Evolutionary conservation across 2,329 filamentous ascomycete genomes (phyloP).

Genomic region (Talaromyces sp.): DNA sequence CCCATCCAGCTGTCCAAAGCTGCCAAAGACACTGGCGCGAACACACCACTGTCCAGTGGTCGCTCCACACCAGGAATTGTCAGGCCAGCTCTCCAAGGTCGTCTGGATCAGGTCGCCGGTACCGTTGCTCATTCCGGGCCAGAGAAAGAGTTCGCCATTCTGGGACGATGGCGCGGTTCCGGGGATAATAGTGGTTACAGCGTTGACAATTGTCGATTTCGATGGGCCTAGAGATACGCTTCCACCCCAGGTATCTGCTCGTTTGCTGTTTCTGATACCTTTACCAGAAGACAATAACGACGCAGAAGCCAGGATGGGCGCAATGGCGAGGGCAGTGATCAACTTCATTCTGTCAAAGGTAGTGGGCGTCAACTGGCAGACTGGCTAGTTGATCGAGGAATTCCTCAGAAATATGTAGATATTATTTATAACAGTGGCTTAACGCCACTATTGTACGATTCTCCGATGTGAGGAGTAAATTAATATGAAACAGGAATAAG

Average conservation of each 20-base stretch:
- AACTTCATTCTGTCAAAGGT: not conserved
- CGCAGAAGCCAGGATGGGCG: not conserved
- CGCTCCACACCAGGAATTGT: not conserved
- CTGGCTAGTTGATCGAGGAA: not conserved
- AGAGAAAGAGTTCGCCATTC: not conserved
- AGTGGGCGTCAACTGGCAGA: not conserved
- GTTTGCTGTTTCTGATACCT: not conserved
- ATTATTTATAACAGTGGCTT: not conserved
- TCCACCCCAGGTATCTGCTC: not conserved
- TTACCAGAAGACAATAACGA: not conserved
- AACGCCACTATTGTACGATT: not conserved
- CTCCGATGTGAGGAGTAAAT: not conserved
- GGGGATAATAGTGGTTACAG: not conserved
- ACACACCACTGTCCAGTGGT: not conserved
- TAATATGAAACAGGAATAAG: not conserved
- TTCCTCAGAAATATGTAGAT: not conserved
- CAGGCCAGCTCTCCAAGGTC: not conserved
- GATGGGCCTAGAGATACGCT: not conserved
- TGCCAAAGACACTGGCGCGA: not conserved
- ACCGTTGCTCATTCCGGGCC: not conserved
- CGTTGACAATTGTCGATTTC: not conserved
- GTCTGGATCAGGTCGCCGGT: not conserved
- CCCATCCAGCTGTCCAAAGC: not conserved
- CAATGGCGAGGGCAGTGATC: not conserved
- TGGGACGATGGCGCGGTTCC: not conserved